phyloP scores from a whole-genome alignment of 1,284 basidiomycete genomes.

The Cryptococcus wingfieldii region DNA sequence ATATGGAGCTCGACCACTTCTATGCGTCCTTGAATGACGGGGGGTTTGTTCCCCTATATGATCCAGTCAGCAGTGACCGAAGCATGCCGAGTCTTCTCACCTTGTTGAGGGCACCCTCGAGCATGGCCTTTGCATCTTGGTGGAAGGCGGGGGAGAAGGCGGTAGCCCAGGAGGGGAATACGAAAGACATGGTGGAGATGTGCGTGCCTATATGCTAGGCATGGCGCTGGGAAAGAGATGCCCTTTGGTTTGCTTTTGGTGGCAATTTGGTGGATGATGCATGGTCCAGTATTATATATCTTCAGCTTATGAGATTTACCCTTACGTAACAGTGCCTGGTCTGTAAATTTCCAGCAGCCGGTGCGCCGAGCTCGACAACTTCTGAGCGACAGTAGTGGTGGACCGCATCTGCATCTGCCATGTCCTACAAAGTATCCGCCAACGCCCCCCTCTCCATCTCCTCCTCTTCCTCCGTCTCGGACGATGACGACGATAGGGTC shows the following conservation, averaged over 20 bases:
- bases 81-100: constrained; percentile 15
- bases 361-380: background rate
- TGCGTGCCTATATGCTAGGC: too few relatives aligned
- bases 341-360: background rate
- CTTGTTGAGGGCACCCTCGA: constrained; percentile 93
- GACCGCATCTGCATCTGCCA: background rate
- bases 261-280: too few relatives aligned
- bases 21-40: constrained; percentile 94
- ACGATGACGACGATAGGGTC: constrained; percentile 22
- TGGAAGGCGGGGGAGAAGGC: constrained; percentile 90
- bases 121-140: constrained; percentile 86
- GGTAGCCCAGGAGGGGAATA: constrained; percentile 87
- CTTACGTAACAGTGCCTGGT: background rate
- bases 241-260: too few relatives aligned
- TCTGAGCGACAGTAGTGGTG: too few relatives aligned
- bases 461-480: constrained; percentile 14
- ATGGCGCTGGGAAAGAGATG: too few relatives aligned
- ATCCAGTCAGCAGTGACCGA: background rate
- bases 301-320: too few relatives aligned
- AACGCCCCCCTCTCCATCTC: constrained; percentile 12
- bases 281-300: too few relatives aligned
- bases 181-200: constrained; percentile 73
- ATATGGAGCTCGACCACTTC: constrained; percentile 96
- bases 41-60: constrained; percentile 76
- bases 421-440: constrained; percentile 12